Base-by-base conservation (phyloP, 495 filamentous ascomycete species). In the Hypoxylon crocopeplum region DNA sequence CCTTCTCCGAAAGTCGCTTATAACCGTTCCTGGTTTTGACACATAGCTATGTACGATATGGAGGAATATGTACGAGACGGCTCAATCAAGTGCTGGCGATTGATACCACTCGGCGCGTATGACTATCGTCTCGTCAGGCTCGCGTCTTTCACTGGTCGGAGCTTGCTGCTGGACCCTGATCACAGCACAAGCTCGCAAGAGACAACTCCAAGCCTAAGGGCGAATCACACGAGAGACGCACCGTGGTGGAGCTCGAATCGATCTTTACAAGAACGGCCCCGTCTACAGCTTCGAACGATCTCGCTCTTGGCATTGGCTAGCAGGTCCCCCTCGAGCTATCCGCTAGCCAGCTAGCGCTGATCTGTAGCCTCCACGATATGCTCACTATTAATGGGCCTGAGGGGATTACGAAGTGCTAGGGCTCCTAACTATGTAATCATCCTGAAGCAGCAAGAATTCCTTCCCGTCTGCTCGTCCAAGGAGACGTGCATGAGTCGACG, bases 291-390 rank as follows among this genome's bases (percentile, higher is more conserved):
- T 55, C 37, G 49, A 64, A 64, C 61, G 61, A 64, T 64, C 61
- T 64, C 48, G 48, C 50, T 56, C 61, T 64, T 64, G 61, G 61
- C 61, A 48, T 52, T 53, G 48, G 54, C 42, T 37, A 58, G 54
- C 45, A 58, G 45, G 22, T 50, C 8, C 34, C 24, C 21, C 19
- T 40, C 40, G 48, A 57, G 39, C 50, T 64, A 37, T 21, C 41
- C 45, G 37, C 54, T 58, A 64, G 48, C 13, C 22, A 38, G 25
- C 54, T 64, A 64, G 61, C 61, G 55, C 55, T 64, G 61, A 64
- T 64, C 38, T 46, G 39, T 46, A 55, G 49, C 61, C 45, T 55
- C 61, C 55, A 51, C 60, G 54, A 59, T 64, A 42, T 3, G 48
- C n/a, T 27, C 55, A n/a, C 48, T 44, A 39, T 46, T 36, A 48